Base-by-base conservation (phyloP, 805 yeast species). In the Citeromyces matritensis region DNA sequence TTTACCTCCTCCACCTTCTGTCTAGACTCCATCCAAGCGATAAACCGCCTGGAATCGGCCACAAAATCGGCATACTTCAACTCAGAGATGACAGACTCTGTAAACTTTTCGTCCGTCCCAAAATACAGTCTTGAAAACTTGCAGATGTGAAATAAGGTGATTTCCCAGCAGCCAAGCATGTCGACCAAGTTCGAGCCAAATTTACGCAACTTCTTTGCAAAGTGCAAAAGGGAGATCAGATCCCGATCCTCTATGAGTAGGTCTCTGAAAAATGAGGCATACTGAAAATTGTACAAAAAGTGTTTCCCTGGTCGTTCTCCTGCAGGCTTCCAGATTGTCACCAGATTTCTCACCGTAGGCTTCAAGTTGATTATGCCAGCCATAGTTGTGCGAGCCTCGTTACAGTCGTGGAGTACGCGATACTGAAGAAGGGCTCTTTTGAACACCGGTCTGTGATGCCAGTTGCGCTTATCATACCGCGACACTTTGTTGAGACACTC, bases 251-350 rank as follows among this genome's bases (percentile, higher is more conserved):
- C 50, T 23, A 61, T 55, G 15, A 82, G 49, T 15, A 86, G 44
- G 14, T 65, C 66, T 30, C 79, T 64, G 42, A 64, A 75, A 44
- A 76, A 79, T 30, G 57, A 48, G 14, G 82, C 67, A 45, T 91
- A 88, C 33, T 73, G 70, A 39, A 61, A 65, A 23, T 78, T 76
- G 51, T 79, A 84, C 8, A 71, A 72, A 48, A 85, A 88, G 51
- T 88, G 95, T 42, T 81, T 83, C 0, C 99, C 99, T 0, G 96
- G 91, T 13, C 93, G 55, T 49, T 93, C 98, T 42, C 63, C 51
- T 30, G 85, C 95, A 0, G 96, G 94, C 42, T 84, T 84, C 97
- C 98, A 91, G 35, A 91, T 81, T 40, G 72, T 78, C 1, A 86
- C 71, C 25, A 91, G 62, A 8, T 77, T 71, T 44, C 84, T 80